These are phyloP conservation scores for Niebla homalea DNA, from an alignment of 495 filamentous ascomycete genomes.

Conservation along the genomic window DNA sequence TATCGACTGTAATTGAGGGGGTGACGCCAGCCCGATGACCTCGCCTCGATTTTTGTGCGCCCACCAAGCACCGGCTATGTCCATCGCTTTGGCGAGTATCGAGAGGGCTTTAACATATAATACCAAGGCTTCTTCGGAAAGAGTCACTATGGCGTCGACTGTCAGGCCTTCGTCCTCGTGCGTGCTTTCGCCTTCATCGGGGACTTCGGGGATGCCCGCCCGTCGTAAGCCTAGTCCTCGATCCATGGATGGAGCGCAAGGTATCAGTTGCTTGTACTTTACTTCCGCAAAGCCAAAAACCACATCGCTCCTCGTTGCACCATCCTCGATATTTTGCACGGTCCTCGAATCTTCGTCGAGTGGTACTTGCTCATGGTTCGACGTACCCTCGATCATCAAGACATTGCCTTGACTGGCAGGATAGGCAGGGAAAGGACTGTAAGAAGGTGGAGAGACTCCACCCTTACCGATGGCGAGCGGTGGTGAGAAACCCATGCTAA, in stretches of 20 bases:
- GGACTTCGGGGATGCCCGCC: conserved; percentile 31
- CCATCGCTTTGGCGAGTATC: conserved; percentile 87
- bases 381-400: conserved; percentile 53
- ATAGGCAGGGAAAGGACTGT: conserved; percentile 75
- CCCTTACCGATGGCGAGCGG: conserved; percentile 54
- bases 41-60: conserved; percentile 59
- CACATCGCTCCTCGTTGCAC: conserved; percentile 82
- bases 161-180: conserved; percentile 58
- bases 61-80: conserved; percentile 92
- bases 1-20: conserved; percentile 24
- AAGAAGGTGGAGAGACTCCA: conserved; percentile 60
- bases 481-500: conserved; percentile 60
- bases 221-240: conserved; percentile 52
- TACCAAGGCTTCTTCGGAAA: conserved; percentile 91
- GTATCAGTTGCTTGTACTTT: conserved; percentile 92
- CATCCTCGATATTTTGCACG: conserved; percentile 74
- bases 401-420: conserved; percentile 49
- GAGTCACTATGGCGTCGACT: conserved; percentile 65
- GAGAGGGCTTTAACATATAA: conserved; percentile 89
- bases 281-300: conserved; percentile 96
- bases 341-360: conserved; percentile 71
- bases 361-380: conserved; percentile 41
- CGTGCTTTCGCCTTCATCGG: conserved; percentile 20
- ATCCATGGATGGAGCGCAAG: conserved; percentile 64
- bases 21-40: conserved; percentile 33